phyloP scores from a whole-genome alignment of 176 grass and related monocot species.

The Triticum urartu region DNA sequence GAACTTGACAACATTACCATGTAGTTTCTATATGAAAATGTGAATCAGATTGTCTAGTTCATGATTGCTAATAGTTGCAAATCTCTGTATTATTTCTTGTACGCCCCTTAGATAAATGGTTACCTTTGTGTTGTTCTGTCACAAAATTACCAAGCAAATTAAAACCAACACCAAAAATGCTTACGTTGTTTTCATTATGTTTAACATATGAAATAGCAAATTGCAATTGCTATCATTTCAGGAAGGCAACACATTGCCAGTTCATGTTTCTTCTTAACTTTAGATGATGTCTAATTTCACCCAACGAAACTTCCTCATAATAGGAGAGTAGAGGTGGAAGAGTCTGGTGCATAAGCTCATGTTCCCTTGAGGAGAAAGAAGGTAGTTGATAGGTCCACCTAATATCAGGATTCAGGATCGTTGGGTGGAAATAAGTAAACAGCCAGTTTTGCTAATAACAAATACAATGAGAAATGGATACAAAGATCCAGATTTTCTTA shows the following conservation, averaged over 20 bases:
- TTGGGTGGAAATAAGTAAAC: constrained; percentile 7
- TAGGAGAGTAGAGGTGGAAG: background rate
- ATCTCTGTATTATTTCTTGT: background rate
- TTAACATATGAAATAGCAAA: background rate
- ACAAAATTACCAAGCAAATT: background rate
- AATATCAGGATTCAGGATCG: background rate
- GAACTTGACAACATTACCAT: constrained; percentile 7
- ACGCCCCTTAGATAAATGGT: background rate
- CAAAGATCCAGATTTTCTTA: background rate
- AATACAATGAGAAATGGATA: background rate
- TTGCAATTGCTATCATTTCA: background rate
- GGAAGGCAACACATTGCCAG: background rate
- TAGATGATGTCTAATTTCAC: background rate
- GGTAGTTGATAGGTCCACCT: background rate
- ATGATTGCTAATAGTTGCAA: background rate
- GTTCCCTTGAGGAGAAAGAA: background rate
- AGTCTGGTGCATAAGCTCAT: background rate
- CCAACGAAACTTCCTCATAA: background rate
- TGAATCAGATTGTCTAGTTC: background rate
- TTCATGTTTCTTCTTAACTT: background rate
- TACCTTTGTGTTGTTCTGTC: background rate
- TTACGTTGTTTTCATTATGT: background rate
- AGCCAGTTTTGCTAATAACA: background rate
- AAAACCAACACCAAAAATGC: background rate
- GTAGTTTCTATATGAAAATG: background rate